These are phyloP conservation scores for Glycyrrhiza uralensis DNA, from an alignment of 306 rosid species.

Conservation along the genomic window DNA sequence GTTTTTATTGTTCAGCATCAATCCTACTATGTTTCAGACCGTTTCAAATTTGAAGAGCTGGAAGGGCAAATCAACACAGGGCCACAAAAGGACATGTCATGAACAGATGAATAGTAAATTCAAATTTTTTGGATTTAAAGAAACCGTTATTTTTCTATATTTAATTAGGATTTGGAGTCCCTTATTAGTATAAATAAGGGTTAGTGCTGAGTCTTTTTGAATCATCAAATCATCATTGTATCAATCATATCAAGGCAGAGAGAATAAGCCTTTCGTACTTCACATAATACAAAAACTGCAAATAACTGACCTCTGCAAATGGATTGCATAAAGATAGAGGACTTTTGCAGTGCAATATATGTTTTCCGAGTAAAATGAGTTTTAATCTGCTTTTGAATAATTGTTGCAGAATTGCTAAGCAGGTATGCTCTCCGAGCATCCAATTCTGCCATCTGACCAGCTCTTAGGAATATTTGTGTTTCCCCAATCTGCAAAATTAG, in stretches of 20 bases:
- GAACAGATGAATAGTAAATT: not conserved
- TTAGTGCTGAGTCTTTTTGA: too few relatives aligned
- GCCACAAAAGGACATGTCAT: not conserved
- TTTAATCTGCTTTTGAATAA: slow-evolving; percentile 58
- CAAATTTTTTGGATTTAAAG: not conserved
- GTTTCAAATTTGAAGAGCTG: not conserved
- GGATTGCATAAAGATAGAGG: slow-evolving; percentile 55
- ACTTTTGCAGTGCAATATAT: slow-evolving; percentile 39
- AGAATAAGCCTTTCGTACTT: not conserved
- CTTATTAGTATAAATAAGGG: too few relatives aligned
- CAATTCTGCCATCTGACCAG: slow-evolving; percentile 88
- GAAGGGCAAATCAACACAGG: not conserved
- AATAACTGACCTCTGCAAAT: slow-evolving; percentile 71
- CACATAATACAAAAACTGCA: not conserved
- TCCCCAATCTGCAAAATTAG: slow-evolving; percentile 69
- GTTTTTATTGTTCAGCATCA: not conserved
- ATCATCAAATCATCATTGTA: too few relatives aligned
- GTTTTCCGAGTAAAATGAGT: slow-evolving; percentile 36
- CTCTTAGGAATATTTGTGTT: slow-evolving; percentile 75
- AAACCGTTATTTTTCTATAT: not conserved
- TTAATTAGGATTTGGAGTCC: too few relatives aligned
- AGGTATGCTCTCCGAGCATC: slow-evolving; percentile 59
- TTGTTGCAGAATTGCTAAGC: slow-evolving; percentile 51
- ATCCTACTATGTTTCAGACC: slow-evolving; percentile 4
- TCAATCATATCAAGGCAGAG: too few relatives aligned